Evolutionary conservation across 176 grass and related monocot genomes (phyloP), one percentile per base, ranked within the genome.

Genomic region (Aegilops longissima): DNA sequence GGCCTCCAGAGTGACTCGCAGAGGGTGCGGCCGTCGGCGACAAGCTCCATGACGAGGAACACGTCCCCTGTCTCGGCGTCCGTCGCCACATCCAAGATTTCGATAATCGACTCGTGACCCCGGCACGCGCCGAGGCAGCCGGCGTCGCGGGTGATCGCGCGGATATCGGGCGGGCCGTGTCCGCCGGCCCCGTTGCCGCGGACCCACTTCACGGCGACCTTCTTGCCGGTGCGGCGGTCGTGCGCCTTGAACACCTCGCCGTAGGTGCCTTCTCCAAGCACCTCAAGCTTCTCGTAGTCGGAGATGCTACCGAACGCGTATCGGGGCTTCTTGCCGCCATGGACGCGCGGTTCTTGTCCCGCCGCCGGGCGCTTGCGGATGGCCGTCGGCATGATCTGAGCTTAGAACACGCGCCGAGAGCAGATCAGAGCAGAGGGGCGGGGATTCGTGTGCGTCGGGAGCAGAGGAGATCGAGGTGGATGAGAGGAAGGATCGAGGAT

Each of bases 1-100:
- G 27, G 29, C 65, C 30, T 68, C 65, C 65, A 68, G 8, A 76
- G 16, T 1, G 51, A 4, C 14, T 77, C 45, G 14, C 27, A 27
- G 27, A 77, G 44, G 73, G 25, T 54, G 25, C 0, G 13, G 8
- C 73, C 65, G 30, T 30, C 65, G 65, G 6, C 45, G 25, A 77
- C 45, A 27, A 77, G 29, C 47, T 77, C 73, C 73, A 51, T 76
- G 73, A 76, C 44, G 44, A 75, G 72, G 10, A 35, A 77, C 14
- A 77, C 3, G 1, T 77, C 75, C 1, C 75, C 75, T 1, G 75
- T 35, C 75, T 77, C 52, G 75, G 29, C 29, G 29, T 58, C 75
- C 17, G 1, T 20, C 0, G 52, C 75, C 45, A 77, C 75, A 6
- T 77, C 14, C 2, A 58, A 6, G 51, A 77, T 77, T 29, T 77